phyloP scores from a whole-genome alignment of 306 rosid genomes.

The Heteromeles arbutifolia region DNA sequence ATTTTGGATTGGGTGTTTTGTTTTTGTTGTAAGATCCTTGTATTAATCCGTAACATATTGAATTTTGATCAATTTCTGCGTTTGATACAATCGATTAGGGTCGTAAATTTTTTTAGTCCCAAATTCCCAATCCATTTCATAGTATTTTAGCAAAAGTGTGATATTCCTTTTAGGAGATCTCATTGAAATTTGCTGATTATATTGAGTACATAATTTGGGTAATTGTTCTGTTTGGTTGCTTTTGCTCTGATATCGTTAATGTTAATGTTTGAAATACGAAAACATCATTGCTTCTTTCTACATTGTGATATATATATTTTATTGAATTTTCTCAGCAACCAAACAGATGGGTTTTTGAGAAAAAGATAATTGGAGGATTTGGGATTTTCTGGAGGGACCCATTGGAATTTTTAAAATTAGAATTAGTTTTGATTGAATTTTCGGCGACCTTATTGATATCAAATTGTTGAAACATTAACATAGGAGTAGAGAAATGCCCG shows the following conservation, averaged over 20 bases:
- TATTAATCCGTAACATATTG: background rate
- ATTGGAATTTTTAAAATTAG: background rate
- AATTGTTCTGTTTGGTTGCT: background rate
- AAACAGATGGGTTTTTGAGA: background rate
- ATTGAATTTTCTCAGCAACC: background rate
- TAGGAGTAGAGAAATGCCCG: constrained; percentile 47
- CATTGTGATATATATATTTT: background rate
- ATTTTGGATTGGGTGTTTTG: background rate
- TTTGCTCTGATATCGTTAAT: background rate
- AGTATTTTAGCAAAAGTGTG: background rate
- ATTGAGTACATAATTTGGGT: background rate
- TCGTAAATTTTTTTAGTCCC: no score
- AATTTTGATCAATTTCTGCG: background rate
- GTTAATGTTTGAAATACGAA: background rate
- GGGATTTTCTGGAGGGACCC: background rate
- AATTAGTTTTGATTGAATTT: background rate
- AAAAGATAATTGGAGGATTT: background rate
- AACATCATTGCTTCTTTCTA: background rate
- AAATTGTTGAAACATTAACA: background rate
- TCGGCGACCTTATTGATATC: background rate
- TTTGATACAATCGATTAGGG: background rate
- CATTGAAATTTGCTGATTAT: background rate
- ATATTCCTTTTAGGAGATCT: background rate
- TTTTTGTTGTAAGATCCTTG: background rate
- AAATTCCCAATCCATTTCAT: background rate